These are phyloP conservation scores for Pseudevernia furfuracea DNA, from an alignment of 495 filamentous ascomycete genomes.

Conservation along the genomic window DNA sequence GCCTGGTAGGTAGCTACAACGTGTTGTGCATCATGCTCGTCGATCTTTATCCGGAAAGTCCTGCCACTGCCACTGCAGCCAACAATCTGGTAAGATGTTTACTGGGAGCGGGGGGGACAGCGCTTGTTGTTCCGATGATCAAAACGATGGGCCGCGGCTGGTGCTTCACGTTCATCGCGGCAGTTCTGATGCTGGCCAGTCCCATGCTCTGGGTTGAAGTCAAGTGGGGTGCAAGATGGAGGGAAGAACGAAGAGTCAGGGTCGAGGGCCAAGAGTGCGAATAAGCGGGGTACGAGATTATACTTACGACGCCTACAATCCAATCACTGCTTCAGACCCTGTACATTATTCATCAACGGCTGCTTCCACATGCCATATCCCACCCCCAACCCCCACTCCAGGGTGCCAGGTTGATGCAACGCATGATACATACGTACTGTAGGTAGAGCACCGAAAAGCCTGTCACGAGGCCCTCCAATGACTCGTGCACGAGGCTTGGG, in stretches of 20 bases:
- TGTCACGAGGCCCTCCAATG: too few relatives aligned
- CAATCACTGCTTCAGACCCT: background rate
- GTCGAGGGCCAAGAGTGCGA: background rate
- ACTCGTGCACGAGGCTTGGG: too few relatives aligned
- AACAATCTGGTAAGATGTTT: slow-evolving; percentile 43
- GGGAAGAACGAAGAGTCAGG: background rate
- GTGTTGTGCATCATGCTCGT: slow-evolving; percentile 36
- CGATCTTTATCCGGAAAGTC: slow-evolving; percentile 36
- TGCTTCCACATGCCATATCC: background rate
- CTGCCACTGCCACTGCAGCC: slow-evolving; percentile 41
- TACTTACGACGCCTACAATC: background rate
- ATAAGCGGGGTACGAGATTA: background rate
- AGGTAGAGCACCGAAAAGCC: too few relatives aligned
- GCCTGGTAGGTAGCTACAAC: slow-evolving; percentile 24
- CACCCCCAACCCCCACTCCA: background rate
- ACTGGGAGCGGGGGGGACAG: slow-evolving; percentile 38
- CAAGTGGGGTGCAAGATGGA: background rate
- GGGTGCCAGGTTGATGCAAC: background rate
- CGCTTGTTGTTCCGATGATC: slow-evolving; percentile 35
- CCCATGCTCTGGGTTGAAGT: background rate
- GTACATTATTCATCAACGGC: too few relatives aligned
- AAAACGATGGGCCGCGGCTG: slow-evolving; percentile 42
- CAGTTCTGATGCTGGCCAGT: slow-evolving; percentile 4
- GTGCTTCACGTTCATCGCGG: slow-evolving; percentile 27
- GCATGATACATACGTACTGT: too few relatives aligned